Percentiles rank a stretch among this genome's conserved stretches.
These are phyloP conservation scores for Apiospora hydei DNA, from an alignment of 2,329 filamentous ascomycete genomes.

Conservation along the genomic window DNA sequence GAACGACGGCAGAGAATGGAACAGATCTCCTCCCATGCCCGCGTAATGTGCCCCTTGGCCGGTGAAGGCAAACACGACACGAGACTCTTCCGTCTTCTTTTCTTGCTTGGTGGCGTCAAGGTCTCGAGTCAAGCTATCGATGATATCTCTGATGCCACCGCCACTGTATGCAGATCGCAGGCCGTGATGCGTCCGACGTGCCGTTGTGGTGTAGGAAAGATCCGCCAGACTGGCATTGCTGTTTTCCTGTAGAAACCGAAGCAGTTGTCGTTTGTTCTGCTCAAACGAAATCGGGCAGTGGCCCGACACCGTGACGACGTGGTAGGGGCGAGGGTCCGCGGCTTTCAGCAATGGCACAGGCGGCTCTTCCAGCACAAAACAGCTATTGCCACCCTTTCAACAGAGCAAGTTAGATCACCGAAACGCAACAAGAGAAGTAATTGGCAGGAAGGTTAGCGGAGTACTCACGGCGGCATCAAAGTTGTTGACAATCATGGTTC, in stretches of 20 bases:
- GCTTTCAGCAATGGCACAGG: neutral
- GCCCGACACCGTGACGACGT: neutral
- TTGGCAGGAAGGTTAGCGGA: neutral
- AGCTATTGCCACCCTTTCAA: neutral
- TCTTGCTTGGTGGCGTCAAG: too few species aligned
- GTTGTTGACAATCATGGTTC: neutral
- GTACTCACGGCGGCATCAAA: conserved; percentile 17
- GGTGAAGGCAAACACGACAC: neutral
- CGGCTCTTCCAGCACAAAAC: neutral
- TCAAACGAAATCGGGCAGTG: neutral
- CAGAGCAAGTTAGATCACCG: too few species aligned
- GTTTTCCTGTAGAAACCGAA: neutral
- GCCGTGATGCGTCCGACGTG: neutral
- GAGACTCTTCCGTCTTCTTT: neutral
- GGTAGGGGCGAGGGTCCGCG: neutral
- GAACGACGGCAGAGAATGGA: neutral
- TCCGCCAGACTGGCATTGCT: neutral
- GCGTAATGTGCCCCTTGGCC: neutral
- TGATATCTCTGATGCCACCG: neutral
- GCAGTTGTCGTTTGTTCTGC: neutral
- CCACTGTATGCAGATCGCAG: too few species aligned
- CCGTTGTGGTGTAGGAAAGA: neutral
- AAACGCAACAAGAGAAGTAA: neutral
- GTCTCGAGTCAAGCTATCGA: neutral
- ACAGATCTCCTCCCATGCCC: conserved; percentile 5